Conservation (phyloP, 768 basidiomycete species). For the Tricholoma saponaceum region DNA sequence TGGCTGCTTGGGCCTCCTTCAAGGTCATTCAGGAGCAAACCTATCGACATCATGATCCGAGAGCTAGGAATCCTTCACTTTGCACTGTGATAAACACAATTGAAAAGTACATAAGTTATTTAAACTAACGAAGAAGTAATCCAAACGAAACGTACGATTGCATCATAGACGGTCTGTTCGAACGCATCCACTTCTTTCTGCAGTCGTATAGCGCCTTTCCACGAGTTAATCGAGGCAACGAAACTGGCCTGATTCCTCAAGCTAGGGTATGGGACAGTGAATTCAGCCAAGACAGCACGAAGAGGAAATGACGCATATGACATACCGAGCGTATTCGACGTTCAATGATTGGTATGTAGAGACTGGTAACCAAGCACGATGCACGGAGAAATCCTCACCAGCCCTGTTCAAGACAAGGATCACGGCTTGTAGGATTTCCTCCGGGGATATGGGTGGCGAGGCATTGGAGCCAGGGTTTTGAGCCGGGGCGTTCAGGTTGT, state of each 20-base stretch:
- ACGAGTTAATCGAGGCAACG: neutral
- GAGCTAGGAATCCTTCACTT: neutral
- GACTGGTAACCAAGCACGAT: neutral
- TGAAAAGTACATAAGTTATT: too few relatives aligned
- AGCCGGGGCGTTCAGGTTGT: neutral
- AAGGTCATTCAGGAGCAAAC: too few relatives aligned
- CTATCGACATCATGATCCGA: neutral
- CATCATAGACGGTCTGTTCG: neutral
- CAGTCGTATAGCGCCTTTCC: neutral
- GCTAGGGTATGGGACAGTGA: neutral
- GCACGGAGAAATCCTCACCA: constrained; percentile 1
- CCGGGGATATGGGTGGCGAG: neutral
- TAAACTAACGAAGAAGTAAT: neutral
- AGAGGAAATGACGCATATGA: neutral
- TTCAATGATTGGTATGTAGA: neutral
- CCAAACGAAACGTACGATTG: neutral
- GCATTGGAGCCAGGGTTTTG: neutral
- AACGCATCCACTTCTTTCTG: neutral
- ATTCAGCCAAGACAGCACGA: neutral
- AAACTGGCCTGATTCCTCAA: neutral
- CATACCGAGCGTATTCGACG: neutral
- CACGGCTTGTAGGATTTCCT: neutral
- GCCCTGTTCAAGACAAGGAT: neutral
- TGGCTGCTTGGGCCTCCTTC: too few relatives aligned
- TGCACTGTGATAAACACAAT: neutral